Evolutionary conservation across 2,329 filamentous ascomycete species (phyloP), one percentile per base, ranked within the genome.

Genomic region (Colletotrichum falcatum): DNA sequence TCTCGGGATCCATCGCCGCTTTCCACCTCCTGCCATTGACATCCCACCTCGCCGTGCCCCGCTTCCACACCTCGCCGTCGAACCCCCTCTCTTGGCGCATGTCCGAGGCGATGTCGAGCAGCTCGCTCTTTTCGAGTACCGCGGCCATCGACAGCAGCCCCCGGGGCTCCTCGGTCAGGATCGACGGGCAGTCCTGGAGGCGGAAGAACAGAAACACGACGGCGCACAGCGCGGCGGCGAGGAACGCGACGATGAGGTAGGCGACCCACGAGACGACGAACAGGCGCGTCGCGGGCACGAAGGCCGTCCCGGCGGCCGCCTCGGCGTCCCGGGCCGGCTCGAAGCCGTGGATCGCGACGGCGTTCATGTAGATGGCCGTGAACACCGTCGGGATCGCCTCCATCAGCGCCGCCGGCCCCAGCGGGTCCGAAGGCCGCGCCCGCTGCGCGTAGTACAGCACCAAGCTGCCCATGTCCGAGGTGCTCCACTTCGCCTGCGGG

Each of bases 181-280:
- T 44, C 11, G 39, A 65, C n/a, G 42, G 54, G 28, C 20, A 28
- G 3, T 16, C 48, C 9, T 30, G 62, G 11, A 48, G 39, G 7
- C 14, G 54, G n/a, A 65, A 35, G 7, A 65, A 59, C 1, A 65
- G 26, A 18, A 53, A 65, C 4, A 23, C 42, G 35, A 48, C 62
- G 18, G 35, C 28, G 4, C 44, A 39, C 1, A 59, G 33, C 2
- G 62, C 35, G 2, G 48, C 16, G 20, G 33, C 54, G 11, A 59
- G n/a, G 26, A 65, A 65, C 1, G 20, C 33, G n/a, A 58, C 9
- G 35, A 65, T n/a, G 9, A 59, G 8, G 42, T 65, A 65, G 0
- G 62, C 62, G 11, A 65, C 62, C 62, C 62, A 58, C 1, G 33
- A 33, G 7, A 65, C 53, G 1, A 65, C 62, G 23, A 65, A 65